phyloP scores from a whole-genome alignment of 1,284 basidiomycete genomes.

The Ceratobasidium sp. region DNA sequence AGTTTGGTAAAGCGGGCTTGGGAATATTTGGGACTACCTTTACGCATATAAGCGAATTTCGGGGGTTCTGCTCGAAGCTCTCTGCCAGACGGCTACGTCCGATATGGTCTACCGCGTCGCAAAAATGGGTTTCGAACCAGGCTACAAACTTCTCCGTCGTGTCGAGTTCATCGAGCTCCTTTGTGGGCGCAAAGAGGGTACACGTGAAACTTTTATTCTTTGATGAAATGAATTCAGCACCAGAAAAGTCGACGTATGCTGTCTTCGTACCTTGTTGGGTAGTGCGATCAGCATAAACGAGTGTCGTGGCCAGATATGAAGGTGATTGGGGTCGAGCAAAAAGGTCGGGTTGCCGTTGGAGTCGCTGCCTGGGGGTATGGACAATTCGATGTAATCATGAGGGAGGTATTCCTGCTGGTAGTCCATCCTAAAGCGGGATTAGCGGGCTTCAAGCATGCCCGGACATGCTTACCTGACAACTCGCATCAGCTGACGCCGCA shows the following conservation, averaged over 20 bases:
- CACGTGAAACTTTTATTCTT: conserved; percentile 91
- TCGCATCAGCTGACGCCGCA: conserved; percentile 90
- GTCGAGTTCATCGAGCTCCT: conserved; percentile 77
- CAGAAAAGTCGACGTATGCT: not conserved
- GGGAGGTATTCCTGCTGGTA: conserved; percentile 94
- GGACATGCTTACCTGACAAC: conserved; percentile 76
- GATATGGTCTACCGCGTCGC: conserved; percentile 86
- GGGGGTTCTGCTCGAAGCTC: conserved; percentile 85
- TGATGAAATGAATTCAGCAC: conserved; percentile 54
- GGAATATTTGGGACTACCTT: conserved; percentile 68
- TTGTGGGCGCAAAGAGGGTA: conserved; percentile 91
- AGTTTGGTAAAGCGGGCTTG: conserved; percentile 50
- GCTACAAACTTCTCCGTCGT: conserved; percentile 70
- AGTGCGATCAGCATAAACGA: conserved; percentile 99
- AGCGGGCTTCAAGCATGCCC: conserved; percentile 52
- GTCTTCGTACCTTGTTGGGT: conserved; percentile 83
- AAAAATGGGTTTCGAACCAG: conserved; percentile 90
- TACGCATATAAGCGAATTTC: conserved; percentile 90
- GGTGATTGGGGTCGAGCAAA: conserved; percentile 91
- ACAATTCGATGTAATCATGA: conserved; percentile 96
- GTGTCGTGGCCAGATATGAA: conserved; percentile 99
- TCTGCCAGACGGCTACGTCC: conserved; percentile 81
- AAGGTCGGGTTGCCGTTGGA: conserved; percentile 73
- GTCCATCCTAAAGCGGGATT: conserved; percentile 76
- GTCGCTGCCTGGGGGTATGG: conserved; percentile 85